Evolutionary conservation across 2,329 filamentous ascomycete genomes (phyloP), one percentile per base, ranked within the genome.

Genomic region (Leptographium radiaticola): DNA sequence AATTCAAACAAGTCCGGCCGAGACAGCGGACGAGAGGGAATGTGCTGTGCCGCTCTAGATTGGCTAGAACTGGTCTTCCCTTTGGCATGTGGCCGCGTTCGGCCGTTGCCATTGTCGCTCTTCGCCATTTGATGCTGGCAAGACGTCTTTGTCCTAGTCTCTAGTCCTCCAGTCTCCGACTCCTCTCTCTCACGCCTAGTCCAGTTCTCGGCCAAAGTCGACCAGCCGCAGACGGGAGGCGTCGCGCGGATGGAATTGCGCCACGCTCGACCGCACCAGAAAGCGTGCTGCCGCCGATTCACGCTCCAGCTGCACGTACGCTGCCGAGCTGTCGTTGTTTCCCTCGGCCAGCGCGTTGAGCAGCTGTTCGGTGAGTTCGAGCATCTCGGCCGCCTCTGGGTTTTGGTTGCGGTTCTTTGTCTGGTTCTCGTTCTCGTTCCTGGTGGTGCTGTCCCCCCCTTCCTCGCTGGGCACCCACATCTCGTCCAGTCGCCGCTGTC

Each of bases 201-300:
- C 80, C 57, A 84, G 62, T 58, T 83, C 80, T 55, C 76, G 75
- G 16, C 80, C 81, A 70, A 84, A 84, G 64, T 84, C 80, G 48
- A 85, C 67, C 48, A 85, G 65, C 50, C 76, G 73, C 51, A 86
- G 65, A 62, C 69, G 74, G 44, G 71, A 76, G 15, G 81, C 79
- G 66, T 85, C 81, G 57, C 71, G 77, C 4, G 80, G 80, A 60
- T 86, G 80, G 59, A 84, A 83, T 60, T 81, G 76, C 4, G 82
- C 82, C 43, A 83, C 80, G 61, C 83, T 83, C 40, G 80, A 81
- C 53, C 81, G 69, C 38, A 84, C 78, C 25, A 85, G 68, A 60
- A 84, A 84, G 58, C 81, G 74, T 2, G 76, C 77, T 13, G 80
- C 78, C 2, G 81, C 80, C 47, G 80, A 79, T 61, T 85, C 82